These are phyloP conservation scores for Moringa oleifera DNA, from an alignment of 345 rosid species.

Conservation along the genomic window DNA sequence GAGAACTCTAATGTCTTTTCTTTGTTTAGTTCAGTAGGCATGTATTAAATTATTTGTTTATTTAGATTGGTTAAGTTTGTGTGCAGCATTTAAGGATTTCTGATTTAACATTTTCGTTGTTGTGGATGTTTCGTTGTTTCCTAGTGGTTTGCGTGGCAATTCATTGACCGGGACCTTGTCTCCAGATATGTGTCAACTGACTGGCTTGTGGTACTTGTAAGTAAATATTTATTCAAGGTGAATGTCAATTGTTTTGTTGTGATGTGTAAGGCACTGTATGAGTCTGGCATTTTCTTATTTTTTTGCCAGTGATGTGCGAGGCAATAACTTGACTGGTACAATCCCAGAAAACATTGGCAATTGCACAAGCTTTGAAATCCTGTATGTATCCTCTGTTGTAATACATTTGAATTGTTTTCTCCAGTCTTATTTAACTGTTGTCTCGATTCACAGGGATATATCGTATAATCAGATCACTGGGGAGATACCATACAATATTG, in stretches of 20 bases:
- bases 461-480: constrained; percentile 84
- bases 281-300: too few species aligned
- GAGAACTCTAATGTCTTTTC: too few species aligned
- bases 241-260: too few species aligned
- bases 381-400: constrained; percentile 37
- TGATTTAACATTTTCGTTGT: too few species aligned
- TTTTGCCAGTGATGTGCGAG: constrained; percentile 80
- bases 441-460: constrained; percentile 49
- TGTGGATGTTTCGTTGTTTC: background rate
- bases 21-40: too few species aligned
- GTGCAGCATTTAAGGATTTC: too few species aligned
- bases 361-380: constrained; percentile 88
- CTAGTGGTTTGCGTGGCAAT: constrained; percentile 85
- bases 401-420: background rate
- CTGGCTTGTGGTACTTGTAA: constrained; percentile 98
- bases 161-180: constrained; percentile 73
- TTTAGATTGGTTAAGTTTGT: too few species aligned
- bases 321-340: constrained; percentile 71
- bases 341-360: constrained; percentile 93
- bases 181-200: constrained; percentile 86
- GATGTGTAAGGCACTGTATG: background rate
- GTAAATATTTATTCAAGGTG: constrained; percentile 14
- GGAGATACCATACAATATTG: constrained; percentile 89
- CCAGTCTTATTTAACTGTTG: background rate
- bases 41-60: too few species aligned